Evolutionary conservation across 345 rosid genomes (phyloP).

Genomic region (Capsella bursapastoris): DNA sequence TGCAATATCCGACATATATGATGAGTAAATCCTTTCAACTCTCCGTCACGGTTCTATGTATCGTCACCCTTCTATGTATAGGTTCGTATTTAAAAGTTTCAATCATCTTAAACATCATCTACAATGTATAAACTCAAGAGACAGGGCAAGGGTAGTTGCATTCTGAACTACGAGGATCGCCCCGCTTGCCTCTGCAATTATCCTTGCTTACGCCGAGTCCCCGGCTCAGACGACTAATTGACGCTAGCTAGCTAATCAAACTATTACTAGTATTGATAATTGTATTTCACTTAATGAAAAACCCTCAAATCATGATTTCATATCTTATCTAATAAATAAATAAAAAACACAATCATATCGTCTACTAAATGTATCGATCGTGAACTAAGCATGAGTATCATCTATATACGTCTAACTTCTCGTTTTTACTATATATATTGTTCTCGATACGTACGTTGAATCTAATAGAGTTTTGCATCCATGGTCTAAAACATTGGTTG

Average conservation of each 20-base stretch:
- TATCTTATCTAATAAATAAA: too few species aligned
- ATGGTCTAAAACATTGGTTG: not conserved
- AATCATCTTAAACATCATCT: not conserved
- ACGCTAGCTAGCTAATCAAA: too few species aligned
- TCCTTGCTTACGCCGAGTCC: not conserved
- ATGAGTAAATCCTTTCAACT: not conserved
- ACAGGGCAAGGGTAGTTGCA: not conserved
- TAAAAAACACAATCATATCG: too few species aligned
- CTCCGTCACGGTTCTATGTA: not conserved
- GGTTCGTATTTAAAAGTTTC: not conserved
- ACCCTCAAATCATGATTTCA: not conserved
- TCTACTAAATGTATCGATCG: too few species aligned
- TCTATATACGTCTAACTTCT: not conserved
- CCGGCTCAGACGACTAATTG: too few species aligned
- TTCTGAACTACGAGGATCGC: not conserved
- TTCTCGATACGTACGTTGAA: not conserved
- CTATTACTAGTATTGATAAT: not conserved
- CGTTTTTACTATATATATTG: not conserved
- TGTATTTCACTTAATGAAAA: not conserved
- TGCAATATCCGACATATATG: not conserved
- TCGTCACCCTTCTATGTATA: not conserved
- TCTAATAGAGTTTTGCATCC: not conserved
- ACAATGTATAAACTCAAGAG: constrained; percentile 5
- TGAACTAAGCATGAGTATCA: too few species aligned
- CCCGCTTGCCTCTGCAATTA: not conserved